Base-by-base conservation (phyloP, 305 asterid genomes). In the Stenogyne calaminthoides region DNA sequence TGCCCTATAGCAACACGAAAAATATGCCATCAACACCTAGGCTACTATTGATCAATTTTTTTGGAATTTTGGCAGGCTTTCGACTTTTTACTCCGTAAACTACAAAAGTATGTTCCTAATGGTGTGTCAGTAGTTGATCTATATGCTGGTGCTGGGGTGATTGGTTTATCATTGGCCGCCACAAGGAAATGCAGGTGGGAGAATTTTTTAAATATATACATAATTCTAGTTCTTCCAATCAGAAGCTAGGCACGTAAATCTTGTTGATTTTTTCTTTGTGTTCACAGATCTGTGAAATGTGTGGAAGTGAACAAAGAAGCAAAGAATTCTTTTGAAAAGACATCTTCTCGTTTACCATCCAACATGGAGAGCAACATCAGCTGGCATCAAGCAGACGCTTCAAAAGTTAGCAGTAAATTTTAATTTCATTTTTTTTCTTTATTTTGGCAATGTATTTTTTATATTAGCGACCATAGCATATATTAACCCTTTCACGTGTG, bases 71-170 rank as follows among this genome's bases (percentile, higher is more conserved):
- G 56, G 63, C 93, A 93, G 98, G 97, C 98, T 68, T 93, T 93
- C 79, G 96, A 91, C 75, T 80, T 96, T 72, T 84, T 91, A 78
- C 96, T 93, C 51, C 86, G 80, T 42, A 93, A 83, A 79, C 75
- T 93, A 75, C 98, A 89, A 68, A 88, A 88, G 73, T 81, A 81
- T 82, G 97, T 93, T n/a, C 96, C 93, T 60, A 78, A 73, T 62
- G 97, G 98, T 74, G 84, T 97, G 64, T 88, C 97, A 27, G 96
- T 90, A 70, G 93, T 86, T 75, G 98, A 93, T 81, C 93, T 93
- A 39, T 93, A 93, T 82, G 97, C 97, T 70, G 98, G 98, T 78
- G 89, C 93, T 84, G 98, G 98, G 63, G 96, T 91, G 74, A 93
- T 91, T 81, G 98, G 97, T 76, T 84, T 93, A 69, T 93, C 98